Conservation (phyloP, 257 asterid species). For the Petunia axillaris region DNA sequence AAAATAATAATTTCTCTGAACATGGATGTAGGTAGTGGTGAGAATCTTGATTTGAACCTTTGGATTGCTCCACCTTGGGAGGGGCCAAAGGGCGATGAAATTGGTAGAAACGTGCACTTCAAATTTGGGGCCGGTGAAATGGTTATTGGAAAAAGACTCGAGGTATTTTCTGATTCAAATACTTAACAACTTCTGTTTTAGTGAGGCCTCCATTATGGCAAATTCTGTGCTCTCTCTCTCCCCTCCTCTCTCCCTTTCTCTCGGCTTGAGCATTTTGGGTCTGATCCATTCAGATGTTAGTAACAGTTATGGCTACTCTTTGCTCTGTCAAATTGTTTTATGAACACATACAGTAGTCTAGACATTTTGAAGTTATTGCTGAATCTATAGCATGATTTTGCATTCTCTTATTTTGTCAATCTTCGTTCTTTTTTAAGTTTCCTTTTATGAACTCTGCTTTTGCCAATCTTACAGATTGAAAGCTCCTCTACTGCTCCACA, state of each 20-base stretch:
- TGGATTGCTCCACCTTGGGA: constrained; percentile 69
- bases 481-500: constrained; percentile 46
- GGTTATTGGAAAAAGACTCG: constrained; percentile 52
- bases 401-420: background rate
- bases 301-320: no score
- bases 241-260: background rate
- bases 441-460: background rate
- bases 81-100: constrained; percentile 39
- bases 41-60: constrained; percentile 87
- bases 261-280: no score
- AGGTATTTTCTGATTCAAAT: constrained; percentile 49
- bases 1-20: background rate
- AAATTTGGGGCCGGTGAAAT: constrained; percentile 41
- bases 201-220: background rate
- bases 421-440: background rate
- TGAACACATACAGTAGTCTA: background rate
- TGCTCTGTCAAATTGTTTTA: background rate
- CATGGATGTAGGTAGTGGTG: constrained; percentile 53
- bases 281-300: no score
- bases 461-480: constrained; percentile 45
- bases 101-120: constrained; percentile 37
- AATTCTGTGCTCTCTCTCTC: background rate
- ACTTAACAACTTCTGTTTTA: background rate
- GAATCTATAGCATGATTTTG: background rate
- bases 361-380: background rate